Conservation (phyloP, 768 basidiomycete species). For the Leccinellum albellum region DNA sequence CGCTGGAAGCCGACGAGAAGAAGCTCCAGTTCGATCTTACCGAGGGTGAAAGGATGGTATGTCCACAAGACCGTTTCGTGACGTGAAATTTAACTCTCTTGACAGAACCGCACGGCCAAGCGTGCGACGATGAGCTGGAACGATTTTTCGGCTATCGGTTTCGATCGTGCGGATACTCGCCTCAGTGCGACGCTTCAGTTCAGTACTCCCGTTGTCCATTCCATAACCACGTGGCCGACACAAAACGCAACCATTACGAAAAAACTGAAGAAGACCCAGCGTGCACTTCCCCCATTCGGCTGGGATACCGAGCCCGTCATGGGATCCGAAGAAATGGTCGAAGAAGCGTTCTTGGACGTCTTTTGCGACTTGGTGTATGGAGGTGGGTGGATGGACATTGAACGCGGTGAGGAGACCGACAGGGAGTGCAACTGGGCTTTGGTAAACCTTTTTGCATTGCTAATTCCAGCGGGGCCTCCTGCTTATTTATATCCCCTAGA, state of each 20-base stretch:
- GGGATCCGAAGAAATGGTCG: conserved; percentile 76
- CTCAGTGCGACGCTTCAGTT: conserved; percentile 84
- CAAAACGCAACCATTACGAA: conserved; percentile 69
- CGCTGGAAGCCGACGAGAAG: conserved; percentile 47
- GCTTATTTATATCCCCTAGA: conserved; percentile 43
- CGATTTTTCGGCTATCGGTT: conserved; percentile 83
- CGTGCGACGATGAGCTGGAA: conserved; percentile 86
- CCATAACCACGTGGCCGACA: conserved; percentile 68
- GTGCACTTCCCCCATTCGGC: conserved; percentile 73
- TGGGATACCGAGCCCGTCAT: conserved; percentile 89
- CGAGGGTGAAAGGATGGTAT: conserved; percentile 72
- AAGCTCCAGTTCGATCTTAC: conserved; percentile 91
- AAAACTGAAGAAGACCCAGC: conserved; percentile 80
- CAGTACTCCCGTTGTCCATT: conserved; percentile 48
- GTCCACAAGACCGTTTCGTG: conserved; percentile 9
- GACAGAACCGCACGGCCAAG: conserved; percentile 63
- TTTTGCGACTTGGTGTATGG: conserved; percentile 81
- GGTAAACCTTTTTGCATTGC: conserved; percentile 44
- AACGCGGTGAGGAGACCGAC: conserved; percentile 66
- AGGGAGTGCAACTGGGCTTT: conserved; percentile 91
- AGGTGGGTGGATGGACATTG: conserved; percentile 81
- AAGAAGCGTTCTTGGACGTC: conserved; percentile 86
- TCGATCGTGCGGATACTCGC: conserved; percentile 72
- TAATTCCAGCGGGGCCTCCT: not conserved
- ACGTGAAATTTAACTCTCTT: conserved; percentile 5